Percentiles rank a stretch among this genome's conserved stretches.
These are phyloP conservation scores for Aspergillus fumigatus DNA, from an alignment of 2,329 filamentous ascomycete genomes.

Conservation along the genomic window DNA sequence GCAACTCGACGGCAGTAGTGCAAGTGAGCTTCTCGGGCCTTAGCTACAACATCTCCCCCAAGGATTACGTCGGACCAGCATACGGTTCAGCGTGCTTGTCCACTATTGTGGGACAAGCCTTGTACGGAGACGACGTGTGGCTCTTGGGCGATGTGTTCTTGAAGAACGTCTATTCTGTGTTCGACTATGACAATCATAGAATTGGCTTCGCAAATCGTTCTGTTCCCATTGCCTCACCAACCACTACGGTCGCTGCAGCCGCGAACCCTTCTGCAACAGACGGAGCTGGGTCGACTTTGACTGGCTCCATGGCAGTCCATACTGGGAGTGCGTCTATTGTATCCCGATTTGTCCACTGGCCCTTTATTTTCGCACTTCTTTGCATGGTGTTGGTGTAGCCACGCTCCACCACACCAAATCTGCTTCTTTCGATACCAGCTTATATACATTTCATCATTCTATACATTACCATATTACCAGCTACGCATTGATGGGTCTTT, in stretches of 20 bases:
- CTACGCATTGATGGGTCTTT: not conserved
- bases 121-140: slow-evolving; percentile 62
- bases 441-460: not conserved
- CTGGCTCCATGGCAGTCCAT: slow-evolving; percentile 2
- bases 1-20: slow-evolving; percentile 58
- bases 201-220: slow-evolving; percentile 33
- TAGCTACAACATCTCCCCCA: slow-evolving; percentile 61
- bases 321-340: slow-evolving; percentile 5
- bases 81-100: slow-evolving; percentile 49
- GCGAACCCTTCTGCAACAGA: slow-evolving; percentile 1
- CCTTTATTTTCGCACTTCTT: slow-evolving; percentile 11
- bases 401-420: not conserved
- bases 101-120: slow-evolving; percentile 68
- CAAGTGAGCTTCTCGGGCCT: slow-evolving; percentile 65
- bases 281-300: slow-evolving; percentile 3
- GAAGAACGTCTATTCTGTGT: slow-evolving; percentile 85
- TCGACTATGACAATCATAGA: slow-evolving; percentile 62
- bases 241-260: slow-evolving; percentile 13
- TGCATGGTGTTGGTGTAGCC: slow-evolving; percentile 12
- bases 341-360: slow-evolving; percentile 9
- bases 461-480: not conserved
- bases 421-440: not conserved
- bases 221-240: slow-evolving; percentile 6
- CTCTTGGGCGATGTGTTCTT: slow-evolving; percentile 81
- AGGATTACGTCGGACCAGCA: slow-evolving; percentile 62